Base-by-base conservation (phyloP, 1,284 basidiomycete genomes). In the Microbotryum lychnidis-dioicae region DNA sequence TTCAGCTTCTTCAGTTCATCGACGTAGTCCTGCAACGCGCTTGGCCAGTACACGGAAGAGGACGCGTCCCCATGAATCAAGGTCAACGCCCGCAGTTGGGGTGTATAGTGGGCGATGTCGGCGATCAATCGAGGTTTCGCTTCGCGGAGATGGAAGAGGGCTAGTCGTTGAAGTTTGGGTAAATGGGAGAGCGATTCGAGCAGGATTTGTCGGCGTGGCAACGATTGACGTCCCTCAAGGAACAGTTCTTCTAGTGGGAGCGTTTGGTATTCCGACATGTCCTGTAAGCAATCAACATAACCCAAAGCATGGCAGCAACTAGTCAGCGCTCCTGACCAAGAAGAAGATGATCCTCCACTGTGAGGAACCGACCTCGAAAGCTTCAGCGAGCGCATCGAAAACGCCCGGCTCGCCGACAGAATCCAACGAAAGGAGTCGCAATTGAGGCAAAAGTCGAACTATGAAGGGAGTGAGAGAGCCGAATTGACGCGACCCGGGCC, bases 161-260 rank as follows among this genome's bases (percentile, higher is more conserved):
- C 62, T 25, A 69, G 59, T 10, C 67, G 55, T 10, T 47, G 46
- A 9, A 69, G 53, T 10, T n/a, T 12, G 6, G 62, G 60, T 4
- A 60, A 53, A 16, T 57, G 56, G 7, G 44, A 25, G 23, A 69
- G 44, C 2, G 67, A 51, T 4, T 27, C 1, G 9, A 69, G 9
- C 47, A 69, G 57, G 45, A 50, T 20, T 20, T 58, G 37, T 10
- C 63, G 58, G 29, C 66, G 60, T 0, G 29, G 14, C 1, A 45
- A 2, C 1, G 49, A 5, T 29, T 57, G 57, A 1, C 55, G 58
- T 8, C 67, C 67, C 55, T 69, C 67, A 59, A 69, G 65, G 57
- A 69, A 69, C 7, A 69, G 61, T 55, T 69, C 67, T 6, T 58
- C 57, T 45, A 69, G 61, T 0, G 65, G 67, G 5, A 63, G 48